These are phyloP conservation scores for Microbotryum saponariae DNA, from an alignment of 1,284 basidiomycete genomes.

Conservation along the genomic window DNA sequence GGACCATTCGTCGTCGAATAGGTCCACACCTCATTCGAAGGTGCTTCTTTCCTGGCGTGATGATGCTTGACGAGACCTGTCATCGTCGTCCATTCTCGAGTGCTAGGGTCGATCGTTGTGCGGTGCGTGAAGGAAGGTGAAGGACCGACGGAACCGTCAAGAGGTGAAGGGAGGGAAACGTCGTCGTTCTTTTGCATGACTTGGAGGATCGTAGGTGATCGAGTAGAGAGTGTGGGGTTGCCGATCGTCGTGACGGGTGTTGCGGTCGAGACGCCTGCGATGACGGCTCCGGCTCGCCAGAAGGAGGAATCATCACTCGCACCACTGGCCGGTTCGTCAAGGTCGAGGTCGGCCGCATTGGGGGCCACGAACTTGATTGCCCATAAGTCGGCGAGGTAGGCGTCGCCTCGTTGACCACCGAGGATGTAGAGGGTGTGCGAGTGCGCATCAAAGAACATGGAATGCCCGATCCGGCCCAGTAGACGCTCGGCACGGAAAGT, in stretches of 20 bases:
- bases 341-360: neutral
- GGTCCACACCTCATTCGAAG: conserved; percentile 5
- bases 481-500: conserved; percentile 30
- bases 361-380: conserved; percentile 7
- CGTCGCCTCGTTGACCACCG: conserved; percentile 39
- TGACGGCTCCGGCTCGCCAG: conserved; percentile 23
- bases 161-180: neutral
- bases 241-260: no score
- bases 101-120: conserved; percentile 36
- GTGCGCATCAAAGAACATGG: conserved; percentile 37
- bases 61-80: conserved; percentile 33
- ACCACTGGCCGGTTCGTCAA: neutral
- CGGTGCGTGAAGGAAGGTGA: conserved; percentile 40
- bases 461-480: conserved; percentile 38
- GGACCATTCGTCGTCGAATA: neutral
- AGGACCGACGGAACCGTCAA: conserved; percentile 27
- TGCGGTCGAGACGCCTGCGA: conserved; percentile 7
- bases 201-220: conserved; percentile 20
- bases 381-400: conserved; percentile 40
- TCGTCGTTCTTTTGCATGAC: conserved; percentile 3
- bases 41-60: conserved; percentile 1
- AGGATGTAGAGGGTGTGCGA: conserved; percentile 38
- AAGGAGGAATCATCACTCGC: neutral
- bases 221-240: neutral
- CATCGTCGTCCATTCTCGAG: conserved; percentile 38